phyloP scores from a whole-genome alignment of 306 rosid genomes.

The Mimosa pudica region DNA sequence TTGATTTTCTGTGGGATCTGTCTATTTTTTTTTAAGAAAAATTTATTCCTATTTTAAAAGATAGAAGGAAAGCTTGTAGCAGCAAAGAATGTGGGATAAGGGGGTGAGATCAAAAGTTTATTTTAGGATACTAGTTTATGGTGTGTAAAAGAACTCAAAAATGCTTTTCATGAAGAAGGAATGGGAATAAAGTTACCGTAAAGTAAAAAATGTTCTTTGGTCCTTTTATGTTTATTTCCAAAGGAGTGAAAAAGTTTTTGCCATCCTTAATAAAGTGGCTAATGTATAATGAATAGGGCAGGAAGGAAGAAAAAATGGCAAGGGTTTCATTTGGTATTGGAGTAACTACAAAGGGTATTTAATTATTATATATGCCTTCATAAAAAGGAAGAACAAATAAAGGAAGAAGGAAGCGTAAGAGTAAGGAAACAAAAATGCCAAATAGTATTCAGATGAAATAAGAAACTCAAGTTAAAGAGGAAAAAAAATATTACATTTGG shows the following conservation, averaged over 20 bases:
- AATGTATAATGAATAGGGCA: neutral
- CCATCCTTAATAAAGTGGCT: neutral
- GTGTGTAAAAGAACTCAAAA: neutral
- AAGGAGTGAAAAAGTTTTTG: neutral
- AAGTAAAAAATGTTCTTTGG: neutral
- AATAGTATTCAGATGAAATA: neutral
- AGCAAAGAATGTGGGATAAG: neutral
- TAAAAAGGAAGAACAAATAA: neutral
- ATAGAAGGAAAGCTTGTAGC: neutral
- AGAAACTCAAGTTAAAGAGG: neutral
- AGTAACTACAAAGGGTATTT: neutral
- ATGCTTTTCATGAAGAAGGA: constrained; percentile 4
- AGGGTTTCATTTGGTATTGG: constrained; percentile 11
- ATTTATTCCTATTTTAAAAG: neutral
- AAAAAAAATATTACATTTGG: neutral
- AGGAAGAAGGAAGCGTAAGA: constrained; percentile 3
- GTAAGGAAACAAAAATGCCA: constrained; percentile 18
- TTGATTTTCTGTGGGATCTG: neutral
- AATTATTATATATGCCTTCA: neutral
- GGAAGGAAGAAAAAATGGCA: constrained; percentile 10
- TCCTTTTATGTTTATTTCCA: neutral
- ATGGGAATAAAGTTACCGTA: neutral
- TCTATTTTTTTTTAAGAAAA: neutral
- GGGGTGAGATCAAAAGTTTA: neutral
- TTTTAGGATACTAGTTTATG: neutral